Evolutionary conservation across 345 rosid genomes (phyloP), one percentile per base, ranked within the genome.

Genomic region (Citrus reticulata): DNA sequence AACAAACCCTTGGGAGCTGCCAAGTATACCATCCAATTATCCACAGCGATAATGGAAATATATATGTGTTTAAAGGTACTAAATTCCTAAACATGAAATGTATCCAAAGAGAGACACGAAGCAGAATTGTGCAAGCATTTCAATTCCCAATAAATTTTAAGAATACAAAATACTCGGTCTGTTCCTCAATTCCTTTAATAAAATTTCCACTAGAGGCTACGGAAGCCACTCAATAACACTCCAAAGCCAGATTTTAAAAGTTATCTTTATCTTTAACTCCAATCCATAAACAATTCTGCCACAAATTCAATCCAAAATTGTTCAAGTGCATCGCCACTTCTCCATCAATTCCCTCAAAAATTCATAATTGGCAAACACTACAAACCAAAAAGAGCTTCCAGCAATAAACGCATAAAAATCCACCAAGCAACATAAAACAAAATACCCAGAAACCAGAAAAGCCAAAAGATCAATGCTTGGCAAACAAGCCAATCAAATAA

Each of bases 361-460:
- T 20, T 35, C 30, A 29, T 5, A 7, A 61, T 42, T 9, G 27
- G 20, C 74, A 49, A 49, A 51, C 74, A 17, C 20, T 54, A 71
- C 29, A 17, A 49, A 11, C 57, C 35, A 29, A 4, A 25, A 59
- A 24, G 55, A 74, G 76, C 63, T 19, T 14, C 17, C 42, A 6
- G 17, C 40, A 29, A 30, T n/a, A 72, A 68, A 40, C 60, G 10
- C 73, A 1, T 22, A 35, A 63, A 69, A 64, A 34, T 35, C 72
- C 14, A 35, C 7, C 37, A 5, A 32, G 35, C 35, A 32, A 32
- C 35, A 32, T 0, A 4, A 32, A 32, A 4, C 5, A 32, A 32
- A 32, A 32, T 32, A 32, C 35, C 83, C 89, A 85, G 77, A 78
- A 80, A 57, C 49, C 66, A 70, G 60, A 78, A 69, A 72, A 78